Conservation (phyloP, 352 stramenopile species). For the Phytopythium kandeliae region DNA sequence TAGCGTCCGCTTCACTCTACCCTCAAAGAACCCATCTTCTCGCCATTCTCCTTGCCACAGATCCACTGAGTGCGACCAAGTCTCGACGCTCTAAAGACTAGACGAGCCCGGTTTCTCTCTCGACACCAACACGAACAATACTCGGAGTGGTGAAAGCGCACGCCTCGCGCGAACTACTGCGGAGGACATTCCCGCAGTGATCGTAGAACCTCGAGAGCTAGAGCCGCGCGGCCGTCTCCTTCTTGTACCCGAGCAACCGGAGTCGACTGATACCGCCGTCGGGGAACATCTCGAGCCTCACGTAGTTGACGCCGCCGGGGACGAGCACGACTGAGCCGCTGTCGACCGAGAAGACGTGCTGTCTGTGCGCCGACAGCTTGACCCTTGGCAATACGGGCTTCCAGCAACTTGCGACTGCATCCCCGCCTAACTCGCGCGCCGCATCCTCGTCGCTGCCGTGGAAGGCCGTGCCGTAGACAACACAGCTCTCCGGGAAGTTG, state of each 20-base stretch:
- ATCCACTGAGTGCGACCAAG: too few relatives aligned
- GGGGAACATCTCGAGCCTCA: slow-evolving; percentile 92
- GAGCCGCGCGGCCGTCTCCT: slow-evolving; percentile 23
- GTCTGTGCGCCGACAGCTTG: slow-evolving; percentile 81
- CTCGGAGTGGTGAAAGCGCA: too few relatives aligned
- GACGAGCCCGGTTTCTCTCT: too few relatives aligned
- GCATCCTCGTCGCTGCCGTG: slow-evolving; percentile 19
- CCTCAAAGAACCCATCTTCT: too few relatives aligned
- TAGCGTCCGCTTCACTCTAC: too few relatives aligned
- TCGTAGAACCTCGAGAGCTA: too few relatives aligned
- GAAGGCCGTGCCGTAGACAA: slow-evolving; percentile 68
- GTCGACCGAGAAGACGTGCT: slow-evolving; percentile 79
- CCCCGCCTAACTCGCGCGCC: not conserved
- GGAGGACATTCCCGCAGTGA: too few relatives aligned
- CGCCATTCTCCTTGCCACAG: too few relatives aligned
- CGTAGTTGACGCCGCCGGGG: slow-evolving; percentile 77
- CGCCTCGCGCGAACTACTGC: too few relatives aligned
- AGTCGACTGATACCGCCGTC: slow-evolving; percentile 92
- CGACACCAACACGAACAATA: too few relatives aligned
- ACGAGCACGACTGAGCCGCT: slow-evolving; percentile 53
- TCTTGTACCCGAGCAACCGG: slow-evolving; percentile 76
- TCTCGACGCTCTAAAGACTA: too few relatives aligned
- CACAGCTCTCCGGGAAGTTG: slow-evolving; percentile 92
- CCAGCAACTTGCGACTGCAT: slow-evolving; percentile 59
- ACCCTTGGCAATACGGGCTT: slow-evolving; percentile 80